Evolutionary conservation across 352 stramenopile species (phyloP), one percentile per base, ranked within the genome.

Genomic region (Pythium insidiosum): DNA sequence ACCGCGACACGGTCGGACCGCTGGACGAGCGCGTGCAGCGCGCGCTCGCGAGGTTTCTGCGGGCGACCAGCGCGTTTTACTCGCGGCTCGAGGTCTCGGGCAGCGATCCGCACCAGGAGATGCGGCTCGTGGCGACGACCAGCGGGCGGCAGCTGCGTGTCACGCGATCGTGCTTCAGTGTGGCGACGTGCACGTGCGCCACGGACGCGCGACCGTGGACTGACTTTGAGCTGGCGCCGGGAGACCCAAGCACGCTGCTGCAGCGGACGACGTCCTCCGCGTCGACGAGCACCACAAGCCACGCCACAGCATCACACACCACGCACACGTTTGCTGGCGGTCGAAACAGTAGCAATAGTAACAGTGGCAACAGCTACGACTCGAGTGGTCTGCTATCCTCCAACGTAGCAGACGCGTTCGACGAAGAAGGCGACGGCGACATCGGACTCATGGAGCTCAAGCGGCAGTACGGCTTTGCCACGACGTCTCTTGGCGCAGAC

Each of bases 361-460:
- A n/a, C n/a, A n/a, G n/a, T n/a, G n/a, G n/a, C n/a, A n/a, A n/a
- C n/a, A n/a, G n/a, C n/a, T n/a, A n/a, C n/a, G n/a, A n/a, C n/a
- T n/a, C n/a, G n/a, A n/a, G n/a, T n/a, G n/a, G n/a, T n/a, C n/a
- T n/a, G n/a, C n/a, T n/a, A n/a, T n/a, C n/a, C n/a, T n/a, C n/a
- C n/a, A n/a, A n/a, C n/a, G n/a, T n/a, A n/a, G n/a, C n/a, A n/a
- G n/a, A n/a, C n/a, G n/a, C n/a, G n/a, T n/a, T n/a, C n/a, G n/a
- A 31, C 9, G 20, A 3, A 31, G 19, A 28, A 13, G 9, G 15
- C 11, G 19, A 31, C 26, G 40, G 11, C 13, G 62, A 84, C 31
- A 55, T 84, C 21, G 72, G 75, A 6, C 65, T 88, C 24, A 57
- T 58, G 16, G 72, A 78, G 37, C 72, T 88, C 26, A 88, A 85